Conservation (phyloP, 2,329 filamentous ascomycete genomes). For the Ceratocystis lukuohia region DNA sequence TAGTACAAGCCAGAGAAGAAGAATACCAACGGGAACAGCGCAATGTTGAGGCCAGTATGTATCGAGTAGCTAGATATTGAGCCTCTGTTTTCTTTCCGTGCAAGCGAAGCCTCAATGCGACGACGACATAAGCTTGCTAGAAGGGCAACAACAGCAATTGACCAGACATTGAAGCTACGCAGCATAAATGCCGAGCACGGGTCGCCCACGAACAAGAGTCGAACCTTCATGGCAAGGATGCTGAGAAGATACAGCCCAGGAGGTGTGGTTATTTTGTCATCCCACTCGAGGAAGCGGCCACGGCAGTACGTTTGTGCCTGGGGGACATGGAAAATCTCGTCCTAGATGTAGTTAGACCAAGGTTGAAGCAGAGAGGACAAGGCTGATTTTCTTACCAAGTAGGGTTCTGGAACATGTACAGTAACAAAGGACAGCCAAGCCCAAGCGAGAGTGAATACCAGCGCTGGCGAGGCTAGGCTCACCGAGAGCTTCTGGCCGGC, state of each 20-base stretch:
- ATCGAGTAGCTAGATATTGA: slow-evolving; percentile 32
- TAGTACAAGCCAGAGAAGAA: slow-evolving; percentile 96
- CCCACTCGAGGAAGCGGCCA: slow-evolving; percentile 65
- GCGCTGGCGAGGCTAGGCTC: neutral
- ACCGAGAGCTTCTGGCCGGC: neutral
- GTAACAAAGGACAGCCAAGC: slow-evolving; percentile 32
- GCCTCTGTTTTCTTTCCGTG: slow-evolving; percentile 11
- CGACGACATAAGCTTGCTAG: slow-evolving; percentile 40
- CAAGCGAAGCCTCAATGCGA: slow-evolving; percentile 32
- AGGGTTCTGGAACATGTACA: slow-evolving; percentile 37
- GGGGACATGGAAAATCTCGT: slow-evolving; percentile 78
- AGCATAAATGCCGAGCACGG: slow-evolving; percentile 33
- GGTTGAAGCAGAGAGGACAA: neutral
- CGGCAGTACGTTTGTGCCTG: slow-evolving; percentile 81
- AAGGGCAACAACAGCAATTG: slow-evolving; percentile 32
- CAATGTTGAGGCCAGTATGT: slow-evolving; percentile 63
- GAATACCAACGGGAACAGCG: slow-evolving; percentile 77
- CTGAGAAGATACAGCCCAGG: slow-evolving; percentile 57
- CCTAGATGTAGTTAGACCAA: slow-evolving; percentile 34
- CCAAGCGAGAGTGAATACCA: slow-evolving; percentile 24
- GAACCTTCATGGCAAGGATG: slow-evolving; percentile 11
- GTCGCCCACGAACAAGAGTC: slow-evolving; percentile 12
- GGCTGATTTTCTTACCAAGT: slow-evolving; percentile 32
- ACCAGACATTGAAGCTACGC: slow-evolving; percentile 36
- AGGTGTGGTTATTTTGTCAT: slow-evolving; percentile 94